Percentiles rank a stretch among this genome's conserved stretches.
Evolutionary conservation across 2,329 filamentous ascomycete species (phyloP).

Genomic region (Fulvia fulva): DNA sequence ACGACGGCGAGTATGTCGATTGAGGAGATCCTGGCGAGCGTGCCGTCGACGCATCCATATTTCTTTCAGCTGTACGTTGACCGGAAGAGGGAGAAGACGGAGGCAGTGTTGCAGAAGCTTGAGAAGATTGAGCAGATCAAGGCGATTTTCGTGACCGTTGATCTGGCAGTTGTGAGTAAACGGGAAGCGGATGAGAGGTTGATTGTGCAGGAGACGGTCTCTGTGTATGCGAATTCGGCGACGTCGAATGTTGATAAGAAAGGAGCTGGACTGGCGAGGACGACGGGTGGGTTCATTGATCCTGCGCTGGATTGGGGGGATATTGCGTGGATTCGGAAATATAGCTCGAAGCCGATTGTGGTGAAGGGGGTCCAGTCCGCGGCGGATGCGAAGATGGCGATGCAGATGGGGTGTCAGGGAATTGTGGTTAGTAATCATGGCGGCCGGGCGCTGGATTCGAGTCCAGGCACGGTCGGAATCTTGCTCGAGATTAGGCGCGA

Average conservation of each 20-base stretch:
- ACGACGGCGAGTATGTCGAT: slow-evolving; percentile 30
- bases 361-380: slow-evolving; percentile 43
- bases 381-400: slow-evolving; percentile 41
- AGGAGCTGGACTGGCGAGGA: slow-evolving; percentile 53
- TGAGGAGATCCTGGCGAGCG: slow-evolving; percentile 32
- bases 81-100: slow-evolving; percentile 51
- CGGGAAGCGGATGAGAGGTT: slow-evolving; percentile 47
- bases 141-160: slow-evolving; percentile 58
- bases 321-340: slow-evolving; percentile 40
- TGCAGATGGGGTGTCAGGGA: slow-evolving; percentile 42
- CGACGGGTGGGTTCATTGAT: slow-evolving; percentile 57
- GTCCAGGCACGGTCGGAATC: slow-evolving; percentile 53
- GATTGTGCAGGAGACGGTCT: slow-evolving; percentile 52
- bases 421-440: slow-evolving; percentile 52
- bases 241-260: slow-evolving; percentile 50
- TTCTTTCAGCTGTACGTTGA: slow-evolving; percentile 64
- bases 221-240: slow-evolving; percentile 58
- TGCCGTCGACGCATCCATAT: slow-evolving; percentile 31
- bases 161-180: slow-evolving; percentile 56
- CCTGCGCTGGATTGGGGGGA: slow-evolving; percentile 50
- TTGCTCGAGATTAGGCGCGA: slow-evolving; percentile 60
- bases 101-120: slow-evolving; percentile 47
- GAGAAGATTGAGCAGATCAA: slow-evolving; percentile 45
- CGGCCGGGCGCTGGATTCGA: slow-evolving; percentile 48
- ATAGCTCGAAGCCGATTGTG: slow-evolving; percentile 51